phyloP scores from a whole-genome alignment of 2,329 filamentous ascomycete genomes.

The Dothideomycetes sp. region DNA sequence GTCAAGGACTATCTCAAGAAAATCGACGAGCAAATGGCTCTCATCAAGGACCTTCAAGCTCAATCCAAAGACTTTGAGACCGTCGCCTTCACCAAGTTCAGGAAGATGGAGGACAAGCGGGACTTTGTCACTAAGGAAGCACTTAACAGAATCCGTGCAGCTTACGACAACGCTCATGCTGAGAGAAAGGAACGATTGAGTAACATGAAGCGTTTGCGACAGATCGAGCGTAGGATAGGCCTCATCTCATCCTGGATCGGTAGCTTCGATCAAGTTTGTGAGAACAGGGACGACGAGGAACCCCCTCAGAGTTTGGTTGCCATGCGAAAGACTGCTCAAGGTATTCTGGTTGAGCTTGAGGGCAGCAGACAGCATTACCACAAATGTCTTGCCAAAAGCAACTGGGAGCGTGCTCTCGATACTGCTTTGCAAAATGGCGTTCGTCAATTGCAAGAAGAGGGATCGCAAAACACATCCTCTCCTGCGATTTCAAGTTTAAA shows the following conservation, averaged over 20 bases:
- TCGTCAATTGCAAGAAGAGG: constrained; percentile 63
- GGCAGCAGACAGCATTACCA: constrained; percentile 84
- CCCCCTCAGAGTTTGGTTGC: constrained; percentile 57
- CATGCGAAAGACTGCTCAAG: constrained; percentile 80
- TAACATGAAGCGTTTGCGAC: constrained; percentile 72
- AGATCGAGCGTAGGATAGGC: constrained; percentile 74
- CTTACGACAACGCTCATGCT: constrained; percentile 69
- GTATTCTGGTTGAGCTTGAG: constrained; percentile 82
- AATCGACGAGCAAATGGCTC: constrained; percentile 95
- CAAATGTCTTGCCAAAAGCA: constrained; percentile 67
- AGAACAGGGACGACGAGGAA: constrained; percentile 58
- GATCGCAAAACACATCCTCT: constrained; percentile 50
- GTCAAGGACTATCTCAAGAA: constrained; percentile 99
- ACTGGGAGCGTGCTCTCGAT: constrained; percentile 82
- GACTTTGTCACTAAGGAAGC: constrained; percentile 69
- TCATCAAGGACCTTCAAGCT: constrained; percentile 91
- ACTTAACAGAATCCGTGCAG: constrained; percentile 64
- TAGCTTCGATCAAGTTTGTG: constrained; percentile 77
- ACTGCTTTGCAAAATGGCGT: constrained; percentile 80
- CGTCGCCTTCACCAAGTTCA: constrained; percentile 76
- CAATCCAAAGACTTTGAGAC: constrained; percentile 85
- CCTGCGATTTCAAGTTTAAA: constrained; percentile 58
- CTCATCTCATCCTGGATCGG: constrained; percentile 88
- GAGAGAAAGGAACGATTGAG: constrained; percentile 72
- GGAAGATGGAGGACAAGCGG: constrained; percentile 80